Percentiles rank a stretch among this genome's conserved stretches.
phyloP scores from a whole-genome alignment of 768 basidiomycete genomes.

The Russula olivacea region DNA sequence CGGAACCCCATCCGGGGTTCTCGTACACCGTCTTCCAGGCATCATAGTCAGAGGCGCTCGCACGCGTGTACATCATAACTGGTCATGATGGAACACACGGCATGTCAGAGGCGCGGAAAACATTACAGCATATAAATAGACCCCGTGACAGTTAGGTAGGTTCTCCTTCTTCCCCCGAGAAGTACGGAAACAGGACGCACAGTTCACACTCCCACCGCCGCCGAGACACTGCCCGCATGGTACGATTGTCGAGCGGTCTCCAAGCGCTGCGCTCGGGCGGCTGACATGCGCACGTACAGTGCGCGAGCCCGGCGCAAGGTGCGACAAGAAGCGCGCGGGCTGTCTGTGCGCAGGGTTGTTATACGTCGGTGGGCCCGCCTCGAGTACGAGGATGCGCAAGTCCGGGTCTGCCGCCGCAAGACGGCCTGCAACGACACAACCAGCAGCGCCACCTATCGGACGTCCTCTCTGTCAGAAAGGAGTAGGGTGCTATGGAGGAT shows the following conservation, averaged over 20 bases:
- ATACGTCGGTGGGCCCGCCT: constrained; percentile 49
- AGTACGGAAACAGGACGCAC: constrained; percentile 26
- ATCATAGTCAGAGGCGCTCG: constrained; percentile 58
- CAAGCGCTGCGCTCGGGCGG: constrained; percentile 39
- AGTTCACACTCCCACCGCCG: constrained; percentile 58
- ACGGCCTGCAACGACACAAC: constrained; percentile 51
- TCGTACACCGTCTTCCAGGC: constrained; percentile 48
- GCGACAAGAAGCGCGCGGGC: constrained; percentile 45
- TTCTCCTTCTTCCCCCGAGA: not conserved
- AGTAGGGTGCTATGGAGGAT: not conserved
- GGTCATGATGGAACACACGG: not conserved
- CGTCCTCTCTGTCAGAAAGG: not conserved
- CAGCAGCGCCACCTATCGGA: constrained; percentile 42
- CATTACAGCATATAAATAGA: not conserved
- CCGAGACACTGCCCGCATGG: constrained; percentile 49
- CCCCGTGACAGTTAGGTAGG: not conserved
- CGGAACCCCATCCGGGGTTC: constrained; percentile 58
- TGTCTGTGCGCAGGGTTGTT: constrained; percentile 45
- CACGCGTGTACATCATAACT: constrained; percentile 46
- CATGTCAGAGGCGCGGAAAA: not conserved
- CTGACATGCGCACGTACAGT: constrained; percentile 41
- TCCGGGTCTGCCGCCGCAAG: constrained; percentile 48
- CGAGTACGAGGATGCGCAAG: constrained; percentile 54
- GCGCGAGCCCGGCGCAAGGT: constrained; percentile 37
- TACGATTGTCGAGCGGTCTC: constrained; percentile 41